Evolutionary conservation across 192 early-diverging fungal genomes (phyloP), one percentile per base, ranked within the genome.

Genomic region (Coemansia pectinata): DNA sequence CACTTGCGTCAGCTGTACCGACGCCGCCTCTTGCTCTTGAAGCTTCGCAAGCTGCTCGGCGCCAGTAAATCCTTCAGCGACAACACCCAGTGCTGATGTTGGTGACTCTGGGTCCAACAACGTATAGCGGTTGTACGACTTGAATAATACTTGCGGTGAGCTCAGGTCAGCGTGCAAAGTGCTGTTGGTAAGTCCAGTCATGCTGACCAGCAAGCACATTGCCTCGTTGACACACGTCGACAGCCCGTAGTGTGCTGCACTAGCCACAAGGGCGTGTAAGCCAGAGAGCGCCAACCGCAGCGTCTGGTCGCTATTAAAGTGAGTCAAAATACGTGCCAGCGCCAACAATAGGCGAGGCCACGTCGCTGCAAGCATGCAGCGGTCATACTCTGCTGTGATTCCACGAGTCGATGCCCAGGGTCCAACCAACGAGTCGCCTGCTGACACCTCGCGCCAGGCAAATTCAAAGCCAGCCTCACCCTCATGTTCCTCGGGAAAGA

Each of bases 401-500:
- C 81, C 69, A 67, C 74, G 76, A 19, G 67, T 92, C 12, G 88
- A 69, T n/a, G 84, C 74, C 67, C 90, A 87, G 1, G 83, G 78
- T 4, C 88, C 89, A 11, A 78, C 65, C 2, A 44, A 11, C 86
- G 87, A 66, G 91, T 84, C 60, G 91, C 74, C 65, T 90, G 70
- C 63, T 3, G 59, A 48, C 3, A 77, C 64, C 42, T 68, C 95
- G 65, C 88, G 92, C 96, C 96, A 99, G 2, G 92, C 90, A 71
- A 95, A 96, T 71, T 95, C 94, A 73, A 98, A 97, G 33, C 96
- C 94, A 9, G 96, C 84, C 10, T 93, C 93, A 17, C 96, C 96
- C 61, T 94, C 96, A 65, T 96, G 95, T 70, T 99, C 98, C 83
- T 97, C 95, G 4, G 96, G 94, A 84, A 99, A 91, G 4, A 98